Conservation (phyloP, 768 basidiomycete species). For the Favolaschia claudopus region DNA sequence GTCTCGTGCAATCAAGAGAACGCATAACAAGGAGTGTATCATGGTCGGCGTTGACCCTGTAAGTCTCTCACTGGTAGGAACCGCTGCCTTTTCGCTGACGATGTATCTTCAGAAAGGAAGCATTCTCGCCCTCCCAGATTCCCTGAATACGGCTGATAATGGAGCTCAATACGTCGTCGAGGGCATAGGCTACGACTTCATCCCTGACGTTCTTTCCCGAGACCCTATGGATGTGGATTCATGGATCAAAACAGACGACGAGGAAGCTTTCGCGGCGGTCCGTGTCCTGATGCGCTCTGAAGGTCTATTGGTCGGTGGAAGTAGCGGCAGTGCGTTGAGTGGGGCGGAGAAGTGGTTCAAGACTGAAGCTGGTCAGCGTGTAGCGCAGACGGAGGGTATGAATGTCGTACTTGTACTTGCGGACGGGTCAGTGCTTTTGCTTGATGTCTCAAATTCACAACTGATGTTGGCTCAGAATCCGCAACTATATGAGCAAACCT, state of each 20-base stretch:
- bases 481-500: constrained; percentile 94
- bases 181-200: constrained; percentile 97
- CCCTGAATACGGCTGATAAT: constrained; percentile 61
- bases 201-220: constrained; percentile 87
- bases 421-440: constrained; percentile 73
- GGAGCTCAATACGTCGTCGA: constrained; percentile 80
- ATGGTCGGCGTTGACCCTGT: constrained; percentile 95
- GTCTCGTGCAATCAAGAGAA: constrained; percentile 79
- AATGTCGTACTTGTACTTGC: constrained; percentile 92
- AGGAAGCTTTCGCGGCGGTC: constrained; percentile 80
- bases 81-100: constrained; percentile 12
- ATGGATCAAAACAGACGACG: constrained; percentile 90
- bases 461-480: constrained; percentile 59
- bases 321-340: constrained; percentile 85
- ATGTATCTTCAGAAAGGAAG: constrained; percentile 74
- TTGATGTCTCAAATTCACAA: constrained; percentile 2
- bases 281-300: constrained; percentile 81
- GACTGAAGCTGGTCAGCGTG: constrained; percentile 65
- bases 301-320: constrained; percentile 92
- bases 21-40: constrained; percentile 73
- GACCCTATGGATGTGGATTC: constrained; percentile 62
- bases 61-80: constrained; percentile 33
- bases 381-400: constrained; percentile 71
- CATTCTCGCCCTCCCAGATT: constrained; percentile 77
- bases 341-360: constrained; percentile 83